Conservation (phyloP, 495 filamentous ascomycete genomes). For the Neurospora sp. region DNA sequence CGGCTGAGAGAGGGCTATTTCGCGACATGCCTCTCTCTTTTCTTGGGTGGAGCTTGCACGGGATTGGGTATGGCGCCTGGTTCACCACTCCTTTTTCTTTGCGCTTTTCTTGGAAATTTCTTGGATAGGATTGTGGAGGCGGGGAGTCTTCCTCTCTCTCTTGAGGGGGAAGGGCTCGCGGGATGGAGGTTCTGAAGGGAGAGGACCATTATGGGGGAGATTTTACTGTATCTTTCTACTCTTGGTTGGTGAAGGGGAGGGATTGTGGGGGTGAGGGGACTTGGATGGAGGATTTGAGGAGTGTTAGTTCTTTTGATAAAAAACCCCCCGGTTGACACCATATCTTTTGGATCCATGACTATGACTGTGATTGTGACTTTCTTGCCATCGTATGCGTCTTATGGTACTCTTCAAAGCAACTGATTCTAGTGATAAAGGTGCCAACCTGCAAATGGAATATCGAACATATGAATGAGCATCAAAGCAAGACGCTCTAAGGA, state of each 20-base stretch:
- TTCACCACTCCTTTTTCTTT: background rate
- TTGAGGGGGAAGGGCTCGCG: background rate
- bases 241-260: background rate
- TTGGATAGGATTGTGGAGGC: background rate
- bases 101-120: background rate
- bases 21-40: slow-evolving; percentile 7
- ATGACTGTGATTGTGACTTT: background rate
- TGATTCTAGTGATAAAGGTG: background rate
- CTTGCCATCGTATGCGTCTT: background rate
- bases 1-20: background rate
- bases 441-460: background rate
- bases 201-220: background rate
- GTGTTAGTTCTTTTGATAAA: background rate
- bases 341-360: background rate
- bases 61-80: background rate
- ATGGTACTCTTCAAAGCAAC: background rate
- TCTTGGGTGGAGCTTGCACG: background rate
- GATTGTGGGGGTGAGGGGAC: background rate
- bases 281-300: background rate
- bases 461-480: background rate
- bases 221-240: background rate
- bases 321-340: background rate
- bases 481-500: background rate
- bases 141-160: background rate
- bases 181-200: background rate